phyloP scores from a whole-genome alignment of 2,329 filamentous ascomycete species.

The Thelonectria discophora region DNA sequence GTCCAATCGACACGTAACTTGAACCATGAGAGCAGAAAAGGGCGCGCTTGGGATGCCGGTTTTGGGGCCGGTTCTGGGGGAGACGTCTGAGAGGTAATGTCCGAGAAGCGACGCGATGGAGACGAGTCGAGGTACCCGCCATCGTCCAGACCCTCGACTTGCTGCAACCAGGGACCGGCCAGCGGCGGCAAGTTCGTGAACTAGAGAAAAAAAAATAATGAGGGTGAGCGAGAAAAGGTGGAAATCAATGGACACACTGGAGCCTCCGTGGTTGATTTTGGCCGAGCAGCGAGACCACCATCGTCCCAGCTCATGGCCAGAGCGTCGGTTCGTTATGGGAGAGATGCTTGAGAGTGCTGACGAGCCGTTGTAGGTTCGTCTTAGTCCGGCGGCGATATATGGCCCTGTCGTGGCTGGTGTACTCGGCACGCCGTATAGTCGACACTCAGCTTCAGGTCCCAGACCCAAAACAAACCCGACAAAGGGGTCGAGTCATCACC shows the following conservation, averaged over 20 bases:
- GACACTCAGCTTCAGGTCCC: too few relatives aligned
- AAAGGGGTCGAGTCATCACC: slow-evolving; percentile 1
- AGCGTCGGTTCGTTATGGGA: slow-evolving; percentile 18
- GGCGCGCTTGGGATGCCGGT: slow-evolving; percentile 32
- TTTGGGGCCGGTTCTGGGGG: slow-evolving; percentile 23
- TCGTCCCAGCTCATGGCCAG: slow-evolving; percentile 29
- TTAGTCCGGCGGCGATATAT: neutral
- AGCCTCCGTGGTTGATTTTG: slow-evolving; percentile 25
- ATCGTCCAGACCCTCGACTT: slow-evolving; percentile 27
- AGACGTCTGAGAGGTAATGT: slow-evolving; percentile 33
- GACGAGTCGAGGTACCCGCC: slow-evolving; percentile 25
- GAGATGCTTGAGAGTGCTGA: slow-evolving; percentile 24
- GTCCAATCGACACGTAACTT: slow-evolving; percentile 36
- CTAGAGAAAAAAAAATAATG: slow-evolving; percentile 27
- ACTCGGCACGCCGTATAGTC: too few relatives aligned
- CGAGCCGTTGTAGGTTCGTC: slow-evolving; percentile 22
- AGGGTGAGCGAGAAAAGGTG: slow-evolving; percentile 23
- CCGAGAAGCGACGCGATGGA: slow-evolving; percentile 36
- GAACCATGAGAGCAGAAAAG: slow-evolving; percentile 34
- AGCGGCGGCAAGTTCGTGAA: slow-evolving; percentile 40
- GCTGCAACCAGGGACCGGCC: slow-evolving; percentile 36
- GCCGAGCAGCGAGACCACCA: slow-evolving; percentile 29
- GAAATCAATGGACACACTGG: slow-evolving; percentile 28
- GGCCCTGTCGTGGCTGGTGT: too few relatives aligned
- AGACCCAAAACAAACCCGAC: neutral